Conservation (phyloP, 805 yeast genomes). For the Pichia thaimueangensis region DNA sequence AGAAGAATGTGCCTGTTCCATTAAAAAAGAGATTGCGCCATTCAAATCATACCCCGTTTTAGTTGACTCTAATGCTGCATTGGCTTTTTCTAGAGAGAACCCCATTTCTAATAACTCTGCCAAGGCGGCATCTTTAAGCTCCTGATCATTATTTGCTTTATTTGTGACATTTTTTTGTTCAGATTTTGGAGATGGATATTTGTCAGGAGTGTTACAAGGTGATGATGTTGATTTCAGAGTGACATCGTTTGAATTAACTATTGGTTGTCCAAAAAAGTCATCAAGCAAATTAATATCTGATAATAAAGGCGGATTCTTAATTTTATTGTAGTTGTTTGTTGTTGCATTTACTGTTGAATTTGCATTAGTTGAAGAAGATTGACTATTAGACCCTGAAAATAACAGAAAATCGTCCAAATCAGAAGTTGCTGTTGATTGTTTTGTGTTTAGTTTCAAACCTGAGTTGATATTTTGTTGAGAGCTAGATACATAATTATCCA, state of each 20-base stretch:
- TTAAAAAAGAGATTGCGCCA: slow-evolving; percentile 58
- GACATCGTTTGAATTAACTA: too few relatives aligned
- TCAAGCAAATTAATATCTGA: slow-evolving; percentile 14
- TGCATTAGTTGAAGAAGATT: too few relatives aligned
- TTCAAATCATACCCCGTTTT: slow-evolving; percentile 50
- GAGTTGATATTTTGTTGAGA: not conserved
- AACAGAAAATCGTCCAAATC: slow-evolving; percentile 2
- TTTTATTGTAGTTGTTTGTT: not conserved
- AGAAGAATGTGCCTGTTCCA: slow-evolving; percentile 50
- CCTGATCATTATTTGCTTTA: not conserved
- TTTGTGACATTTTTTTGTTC: too few relatives aligned
- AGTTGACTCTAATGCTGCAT: slow-evolving; percentile 49
- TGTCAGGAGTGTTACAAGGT: too few relatives aligned
- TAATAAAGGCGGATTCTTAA: too few relatives aligned
- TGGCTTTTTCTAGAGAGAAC: slow-evolving; percentile 55
- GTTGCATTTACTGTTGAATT: slow-evolving; percentile 1
- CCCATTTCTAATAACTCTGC: slow-evolving; percentile 81
- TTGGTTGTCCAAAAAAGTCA: slow-evolving; percentile 6
- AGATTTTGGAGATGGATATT: too few relatives aligned
- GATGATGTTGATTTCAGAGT: too few relatives aligned
- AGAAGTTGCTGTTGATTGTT: not conserved
- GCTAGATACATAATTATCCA: slow-evolving; percentile 12
- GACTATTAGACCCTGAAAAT: not conserved
- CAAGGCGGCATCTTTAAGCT: slow-evolving; percentile 39
- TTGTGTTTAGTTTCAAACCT: not conserved